Base-by-base conservation (phyloP, 1,139 yeast genomes). In the Barnettozyma hawaiiensis region DNA sequence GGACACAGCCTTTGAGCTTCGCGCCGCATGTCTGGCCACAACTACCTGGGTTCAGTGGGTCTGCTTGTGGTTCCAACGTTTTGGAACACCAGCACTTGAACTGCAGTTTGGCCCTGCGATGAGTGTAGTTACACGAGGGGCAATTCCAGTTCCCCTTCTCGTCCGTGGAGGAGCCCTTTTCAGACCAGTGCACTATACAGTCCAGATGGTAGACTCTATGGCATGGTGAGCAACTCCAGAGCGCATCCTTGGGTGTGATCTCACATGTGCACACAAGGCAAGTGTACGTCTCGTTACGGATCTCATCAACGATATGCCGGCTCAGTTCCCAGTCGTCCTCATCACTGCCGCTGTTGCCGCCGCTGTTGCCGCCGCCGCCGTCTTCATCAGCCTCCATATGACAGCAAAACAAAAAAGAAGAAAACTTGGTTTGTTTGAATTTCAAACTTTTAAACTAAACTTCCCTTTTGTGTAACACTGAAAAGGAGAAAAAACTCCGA, bases 21-120 rank as follows among this genome's bases (percentile, higher is more conserved):
- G 66, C 66, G 42, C 74, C 73, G 65, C 97, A 89, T 1, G 87
- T 71, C 61, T 84, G 89, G 6, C 96, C 96, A 69, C 97, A 90
- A 45, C 94, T 81, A 54, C 89, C 94, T 0, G 97, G 96, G 47
- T 76, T 66, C 43, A 81, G 63, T 12, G 73, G 67, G 53, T 82
- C 80, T 5, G 71, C 65, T 15, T 63, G 67, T 0, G 97, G 97
- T 50, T 85, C 76, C 16, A 75, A 66, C 3, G 74, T 75, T 55
- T 85, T 82, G 2, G 92, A 90, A 68, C 97, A 89, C 97, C 97
- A 89, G 59, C 97, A 89, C 1, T 84, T 76, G 60, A 84, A 83
- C 39, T 70, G 69, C 28, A 56, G 47, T 23, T 50, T 54, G 32
- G 54, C 52, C 40, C 46, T 53, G 33, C 39, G 41, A 28, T 54